Conservation (phyloP, 2,329 filamentous ascomycete genomes). For the Penicillium sp. region DNA sequence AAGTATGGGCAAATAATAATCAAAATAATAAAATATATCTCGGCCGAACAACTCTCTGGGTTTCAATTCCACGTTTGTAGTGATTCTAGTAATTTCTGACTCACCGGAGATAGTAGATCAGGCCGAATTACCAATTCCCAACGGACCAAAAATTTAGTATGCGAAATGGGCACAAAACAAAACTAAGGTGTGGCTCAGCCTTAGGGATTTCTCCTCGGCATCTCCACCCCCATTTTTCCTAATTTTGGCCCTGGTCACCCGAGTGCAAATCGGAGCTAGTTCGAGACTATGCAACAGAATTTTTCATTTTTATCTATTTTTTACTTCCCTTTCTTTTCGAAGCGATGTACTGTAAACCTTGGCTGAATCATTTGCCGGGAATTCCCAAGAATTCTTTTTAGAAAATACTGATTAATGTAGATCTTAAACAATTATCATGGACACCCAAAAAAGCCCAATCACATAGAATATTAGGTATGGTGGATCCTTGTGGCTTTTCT, state of each 20-base stretch:
- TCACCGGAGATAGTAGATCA: conserved; percentile 4
- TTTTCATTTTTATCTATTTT: not conserved
- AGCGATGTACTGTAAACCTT: conserved; percentile 3
- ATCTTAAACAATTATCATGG: conserved; percentile 4
- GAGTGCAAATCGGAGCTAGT: conserved; percentile 11
- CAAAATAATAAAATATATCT: not conserved
- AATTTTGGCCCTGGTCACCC: conserved; percentile 15
- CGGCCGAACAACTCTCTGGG: not conserved
- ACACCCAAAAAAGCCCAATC: conserved; percentile 9
- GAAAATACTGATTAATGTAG: not conserved
- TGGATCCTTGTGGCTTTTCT: conserved; percentile 9
- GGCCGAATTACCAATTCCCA: conserved; percentile 9
- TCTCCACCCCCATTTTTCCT: conserved; percentile 12
- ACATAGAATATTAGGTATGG: not conserved
- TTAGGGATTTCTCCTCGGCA: conserved; percentile 12
- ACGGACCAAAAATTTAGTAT: not conserved
- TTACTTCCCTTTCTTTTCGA: not conserved
- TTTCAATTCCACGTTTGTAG: not conserved
- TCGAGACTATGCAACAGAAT: not conserved
- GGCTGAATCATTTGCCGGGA: not conserved
- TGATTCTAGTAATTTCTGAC: not conserved
- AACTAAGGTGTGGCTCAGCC: conserved; percentile 26
- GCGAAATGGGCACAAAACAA: not conserved
- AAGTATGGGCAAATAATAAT: not conserved
- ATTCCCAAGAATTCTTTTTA: not conserved